Base-by-base conservation (phyloP, 805 yeast genomes). In the Torulaspora franciscae region DNA sequence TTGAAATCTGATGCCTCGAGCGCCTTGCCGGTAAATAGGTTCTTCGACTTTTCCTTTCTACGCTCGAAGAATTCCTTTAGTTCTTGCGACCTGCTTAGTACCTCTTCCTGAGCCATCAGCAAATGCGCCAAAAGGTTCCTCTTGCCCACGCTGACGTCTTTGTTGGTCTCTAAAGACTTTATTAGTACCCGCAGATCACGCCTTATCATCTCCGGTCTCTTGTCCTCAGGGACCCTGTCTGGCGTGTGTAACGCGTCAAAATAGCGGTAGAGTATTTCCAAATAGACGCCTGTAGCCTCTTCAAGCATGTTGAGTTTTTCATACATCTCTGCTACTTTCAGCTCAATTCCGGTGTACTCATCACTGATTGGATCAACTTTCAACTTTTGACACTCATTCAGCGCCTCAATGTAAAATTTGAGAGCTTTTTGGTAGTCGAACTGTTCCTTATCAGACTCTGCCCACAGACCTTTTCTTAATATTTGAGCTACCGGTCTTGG, bases 321-420 rank as follows among this genome's bases (percentile, higher is more conserved):
- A 59, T 79, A 85, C 88, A 88, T 83, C 57, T 89, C 95, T 8
- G 84, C 95, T 28, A 87, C 70, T 57, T 90, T 87, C 62, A 91
- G 71, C 58, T 90, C 95, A 42, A 91, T 78, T 0, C 97, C 96
- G 0, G 97, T 90, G 62, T 85, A 90, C 57, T 85, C 91, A 57
- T 87, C 93, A 45, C 79, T 72, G 26, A 84, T 55, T 8, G 74
- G 75, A 49, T 78, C 76, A 67, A 87, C 61, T 15, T 50, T 44
- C 37, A 79, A 65, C 23, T 72, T 68, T 29, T 80, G 74, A 32
- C 88, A 82, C 49, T 77, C 74, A 24, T 78, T 72, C 23, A 89
- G 66, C 0, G 95, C 95, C 51, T 83, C 82, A 35, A 86, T 73
- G 64, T 90, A 91, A 54, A 75, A 72, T 46, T 76, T 74, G 47